Evolutionary conservation across 78 protist genomes (phyloP), one percentile per base, ranked within the genome.

Genomic region (Mantamonas sphyraenae): DNA sequence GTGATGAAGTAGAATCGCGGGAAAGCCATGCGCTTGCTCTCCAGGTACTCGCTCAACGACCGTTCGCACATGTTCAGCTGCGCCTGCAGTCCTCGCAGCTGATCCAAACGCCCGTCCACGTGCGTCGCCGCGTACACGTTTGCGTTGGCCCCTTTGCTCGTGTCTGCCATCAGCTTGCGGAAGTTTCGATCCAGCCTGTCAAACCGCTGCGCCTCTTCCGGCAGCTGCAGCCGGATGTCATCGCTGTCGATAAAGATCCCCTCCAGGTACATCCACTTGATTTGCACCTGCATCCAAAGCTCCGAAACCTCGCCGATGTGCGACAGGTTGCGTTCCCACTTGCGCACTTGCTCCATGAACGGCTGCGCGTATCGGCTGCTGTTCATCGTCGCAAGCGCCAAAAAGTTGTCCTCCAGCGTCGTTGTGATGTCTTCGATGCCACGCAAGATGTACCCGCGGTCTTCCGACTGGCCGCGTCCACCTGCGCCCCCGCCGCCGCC

Each of bases 1-100:
- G 95, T 85, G 39, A 94, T 82, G 88, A 94, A 94, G 75, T 64
- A 94, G 83, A 94, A 94, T 37, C 98, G 75, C n/a, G 98, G 89
- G 81, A 90, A 94, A 2, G 87, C 62, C 10, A 58, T 58, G 3
- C 98, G 76, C 83, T 94, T 94, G 5, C 85, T 55, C 43, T 94
- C 92, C 35, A 94, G 81, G 77, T 91, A 94, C 34, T 87, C 84
- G 33, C 63, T 42, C 22, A 91, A 85, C 28, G 67, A 43, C 76
- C 85, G 81, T 66, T 94, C 95, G 73, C 95, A 89, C 38, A 22
- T 30, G 42, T 91, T 91, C 24, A 90, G 78, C 30, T 64, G 55
- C 9, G 28, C 37, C 5, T 28, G 28, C 30, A 93, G 74, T 9
- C 59, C 26, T 12, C 28, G 22, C n/a, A 93, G 86, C 33, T 5